Evolutionary conservation across 1,284 basidiomycete genomes (phyloP).

Genomic region (Trichosporon sp.): DNA sequence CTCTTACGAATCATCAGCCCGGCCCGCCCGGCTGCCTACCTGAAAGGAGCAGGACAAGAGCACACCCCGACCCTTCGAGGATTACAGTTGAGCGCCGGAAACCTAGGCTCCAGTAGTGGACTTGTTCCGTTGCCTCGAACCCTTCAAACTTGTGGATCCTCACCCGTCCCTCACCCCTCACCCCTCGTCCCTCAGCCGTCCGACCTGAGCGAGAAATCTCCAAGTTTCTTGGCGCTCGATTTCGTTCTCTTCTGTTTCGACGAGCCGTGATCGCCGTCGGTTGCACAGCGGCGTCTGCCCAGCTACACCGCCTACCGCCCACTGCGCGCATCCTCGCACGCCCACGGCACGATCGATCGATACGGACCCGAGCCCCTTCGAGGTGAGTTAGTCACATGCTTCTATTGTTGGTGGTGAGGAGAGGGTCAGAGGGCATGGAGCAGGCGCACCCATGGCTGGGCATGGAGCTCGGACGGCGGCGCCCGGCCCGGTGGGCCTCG

Average conservation of each 20-base stretch:
- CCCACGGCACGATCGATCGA: background rate
- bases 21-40: background rate
- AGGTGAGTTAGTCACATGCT: background rate
- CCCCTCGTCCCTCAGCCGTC: background rate
- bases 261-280: background rate
- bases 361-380: background rate
- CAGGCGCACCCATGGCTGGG: background rate
- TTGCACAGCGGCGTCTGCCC: background rate
- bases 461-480: background rate
- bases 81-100: background rate
- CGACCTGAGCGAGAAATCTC: background rate
- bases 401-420: background rate
- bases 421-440: too few relatives aligned
- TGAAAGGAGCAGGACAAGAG: background rate
- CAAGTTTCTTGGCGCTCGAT: background rate
- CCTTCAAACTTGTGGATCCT: background rate
- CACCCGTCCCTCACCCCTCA: background rate
- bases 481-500: too few relatives aligned
- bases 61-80: background rate
- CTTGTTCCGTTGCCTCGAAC: background rate
- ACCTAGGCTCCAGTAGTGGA: background rate
- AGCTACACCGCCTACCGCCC: background rate
- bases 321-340: background rate
- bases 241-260: background rate
- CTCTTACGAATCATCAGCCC: background rate